Conservation (phyloP, 768 basidiomycete species). For the Tricholoma bakamatsutake region DNA sequence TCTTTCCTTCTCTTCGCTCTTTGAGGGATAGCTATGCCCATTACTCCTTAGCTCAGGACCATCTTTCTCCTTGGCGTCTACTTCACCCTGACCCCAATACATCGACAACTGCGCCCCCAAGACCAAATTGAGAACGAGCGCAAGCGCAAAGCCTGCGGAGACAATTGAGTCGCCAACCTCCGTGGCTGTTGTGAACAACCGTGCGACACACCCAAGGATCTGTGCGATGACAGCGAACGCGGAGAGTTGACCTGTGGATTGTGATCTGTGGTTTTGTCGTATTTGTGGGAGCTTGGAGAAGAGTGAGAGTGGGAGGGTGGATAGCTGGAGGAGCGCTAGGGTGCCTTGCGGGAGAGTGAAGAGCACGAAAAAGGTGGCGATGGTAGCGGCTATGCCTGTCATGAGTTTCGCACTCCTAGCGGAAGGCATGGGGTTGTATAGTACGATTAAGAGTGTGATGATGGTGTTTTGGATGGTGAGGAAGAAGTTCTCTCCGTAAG, state of each 20-base stretch:
- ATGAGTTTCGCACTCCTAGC: constrained; percentile 26
- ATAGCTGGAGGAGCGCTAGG: constrained; percentile 70
- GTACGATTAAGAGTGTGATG: constrained; percentile 85
- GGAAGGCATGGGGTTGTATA: constrained; percentile 41
- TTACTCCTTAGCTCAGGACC: constrained; percentile 11
- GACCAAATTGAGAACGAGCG: constrained; percentile 77
- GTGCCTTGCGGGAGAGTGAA: constrained; percentile 38
- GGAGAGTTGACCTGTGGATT: constrained; percentile 90
- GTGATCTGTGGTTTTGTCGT: constrained; percentile 63
- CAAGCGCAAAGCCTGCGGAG: constrained; percentile 77
- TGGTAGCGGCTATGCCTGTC: constrained; percentile 23
- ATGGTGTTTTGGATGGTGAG: constrained; percentile 82
- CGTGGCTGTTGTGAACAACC: constrained; percentile 88
- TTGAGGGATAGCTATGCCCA: constrained; percentile 1
- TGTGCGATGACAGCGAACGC: constrained; percentile 89
- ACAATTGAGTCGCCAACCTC: constrained; percentile 84
- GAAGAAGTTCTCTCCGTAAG: constrained; percentile 97
- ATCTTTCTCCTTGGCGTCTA: constrained; percentile 13
- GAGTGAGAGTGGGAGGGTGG: constrained; percentile 86
- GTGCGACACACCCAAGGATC: constrained; percentile 82
- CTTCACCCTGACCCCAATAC: constrained; percentile 65
- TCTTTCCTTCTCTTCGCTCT: constrained; percentile 10
- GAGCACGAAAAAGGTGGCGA: constrained; percentile 31
- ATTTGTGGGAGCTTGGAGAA: constrained; percentile 96
- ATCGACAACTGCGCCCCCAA: constrained; percentile 79